Percentiles rank a stretch among this genome's conserved stretches.
Conservation (phyloP, 1,284 basidiomycete genomes). For the Pyrrhoderma lamaoense region DNA sequence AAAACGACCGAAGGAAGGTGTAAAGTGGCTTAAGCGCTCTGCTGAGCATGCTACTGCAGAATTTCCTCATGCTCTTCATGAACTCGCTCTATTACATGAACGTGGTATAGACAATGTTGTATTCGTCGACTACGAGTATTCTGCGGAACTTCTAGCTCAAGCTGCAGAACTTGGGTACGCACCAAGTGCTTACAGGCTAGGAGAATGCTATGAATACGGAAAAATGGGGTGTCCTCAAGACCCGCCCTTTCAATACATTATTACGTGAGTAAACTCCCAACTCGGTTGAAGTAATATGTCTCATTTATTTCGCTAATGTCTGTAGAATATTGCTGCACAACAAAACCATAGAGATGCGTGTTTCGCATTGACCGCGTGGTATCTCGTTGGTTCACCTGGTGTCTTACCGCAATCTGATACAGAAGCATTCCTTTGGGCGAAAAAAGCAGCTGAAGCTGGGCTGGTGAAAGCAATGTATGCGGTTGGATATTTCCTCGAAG, state of each 20-base stretch:
- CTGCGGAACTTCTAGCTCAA: slow-evolving; percentile 89
- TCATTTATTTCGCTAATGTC: slow-evolving; percentile 11
- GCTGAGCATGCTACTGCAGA: slow-evolving; percentile 92
- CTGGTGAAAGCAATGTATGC: slow-evolving; percentile 94
- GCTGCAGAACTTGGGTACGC: slow-evolving; percentile 95
- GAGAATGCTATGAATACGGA: slow-evolving; percentile 99
- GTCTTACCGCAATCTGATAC: slow-evolving; percentile 97
- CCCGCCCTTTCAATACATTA: slow-evolving; percentile 96
- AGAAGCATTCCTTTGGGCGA: slow-evolving; percentile 92
- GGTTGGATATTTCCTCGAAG: slow-evolving; percentile 94
- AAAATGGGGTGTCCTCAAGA: slow-evolving; percentile 99
- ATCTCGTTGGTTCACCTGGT: slow-evolving; percentile 95
- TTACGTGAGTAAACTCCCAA: slow-evolving; percentile 61
- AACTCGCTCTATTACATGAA: slow-evolving; percentile 91
- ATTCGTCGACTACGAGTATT: slow-evolving; percentile 94
- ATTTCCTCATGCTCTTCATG: slow-evolving; percentile 95
- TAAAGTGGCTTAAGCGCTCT: slow-evolving; percentile 97
- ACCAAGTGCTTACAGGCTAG: slow-evolving; percentile 90
- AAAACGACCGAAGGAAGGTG: slow-evolving; percentile 89
- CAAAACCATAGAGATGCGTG: slow-evolving; percentile 96
- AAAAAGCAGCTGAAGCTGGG: slow-evolving; percentile 85
- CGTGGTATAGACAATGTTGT: slow-evolving; percentile 94
- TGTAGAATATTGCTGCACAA: slow-evolving; percentile 93
- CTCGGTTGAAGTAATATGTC: slow-evolving; percentile 1
- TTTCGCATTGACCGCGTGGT: slow-evolving; percentile 98